A percentile compares a stretch with the other conserved stretches of the same genome.
These are phyloP conservation scores for Claviceps quebecensis DNA, from an alignment of 2,329 filamentous ascomycete genomes.

Conservation along the genomic window DNA sequence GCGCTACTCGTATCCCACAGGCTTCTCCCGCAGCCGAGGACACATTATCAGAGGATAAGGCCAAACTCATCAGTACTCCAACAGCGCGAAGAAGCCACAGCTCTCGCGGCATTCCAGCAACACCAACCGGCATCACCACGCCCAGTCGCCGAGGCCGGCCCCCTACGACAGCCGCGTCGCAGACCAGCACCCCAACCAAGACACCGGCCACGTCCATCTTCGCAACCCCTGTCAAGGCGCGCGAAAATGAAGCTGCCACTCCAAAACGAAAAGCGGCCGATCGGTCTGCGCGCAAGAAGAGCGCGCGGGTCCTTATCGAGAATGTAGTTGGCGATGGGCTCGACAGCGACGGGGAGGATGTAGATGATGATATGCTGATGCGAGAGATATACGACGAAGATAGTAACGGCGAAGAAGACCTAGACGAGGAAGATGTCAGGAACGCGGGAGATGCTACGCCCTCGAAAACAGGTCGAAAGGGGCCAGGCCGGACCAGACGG, in stretches of 20 bases:
- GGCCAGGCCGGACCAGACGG: conserved; percentile 12
- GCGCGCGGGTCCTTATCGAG: conserved; percentile 61
- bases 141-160: conserved; percentile 16
- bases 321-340: conserved; percentile 50
- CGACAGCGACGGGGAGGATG: conserved; percentile 55
- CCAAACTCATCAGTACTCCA: not conserved
- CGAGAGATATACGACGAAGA: conserved; percentile 31
- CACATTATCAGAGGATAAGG: conserved; percentile 3
- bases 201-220: conserved; percentile 13
- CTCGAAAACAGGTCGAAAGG: conserved; percentile 22
- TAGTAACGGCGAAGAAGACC: conserved; percentile 57
- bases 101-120: not conserved
- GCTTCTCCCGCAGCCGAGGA: conserved; percentile 2
- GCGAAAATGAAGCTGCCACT: conserved; percentile 29
- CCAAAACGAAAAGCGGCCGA: conserved; percentile 61
- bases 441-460: conserved; percentile 19
- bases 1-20: conserved; percentile 1
- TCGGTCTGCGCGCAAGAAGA: conserved; percentile 77
- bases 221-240: conserved; percentile 25
- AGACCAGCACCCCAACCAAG: conserved; percentile 18
- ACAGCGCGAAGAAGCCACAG: not conserved
- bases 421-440: conserved; percentile 23
- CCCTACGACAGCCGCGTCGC: conserved; percentile 16
- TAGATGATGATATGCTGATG: conserved; percentile 8
- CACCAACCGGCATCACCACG: conserved; percentile 14